Evolutionary conservation across 441 rosid genomes (phyloP), one percentile per base, ranked within the genome.

Genomic region (Eutrema salsugineum): DNA sequence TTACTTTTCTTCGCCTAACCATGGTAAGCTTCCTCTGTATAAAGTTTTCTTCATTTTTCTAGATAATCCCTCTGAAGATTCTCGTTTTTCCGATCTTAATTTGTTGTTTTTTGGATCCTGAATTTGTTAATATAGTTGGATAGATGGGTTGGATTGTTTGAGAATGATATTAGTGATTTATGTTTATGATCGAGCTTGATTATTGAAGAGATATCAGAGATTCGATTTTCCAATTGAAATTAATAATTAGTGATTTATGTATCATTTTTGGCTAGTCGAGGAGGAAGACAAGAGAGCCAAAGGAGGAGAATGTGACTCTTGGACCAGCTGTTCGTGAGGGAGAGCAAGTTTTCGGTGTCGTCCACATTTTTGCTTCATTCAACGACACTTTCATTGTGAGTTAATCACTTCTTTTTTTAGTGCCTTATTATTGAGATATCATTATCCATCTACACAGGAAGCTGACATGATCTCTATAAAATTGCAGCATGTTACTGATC

Each of bases 351-450:
- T 86, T 88, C 22, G 93, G 93, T 3, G 93, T 87, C 7, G 92
- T 86, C 30, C 92, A 87, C 75, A 84, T 87, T 22, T 87, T 85
- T 58, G 92, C 92, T 6, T 87, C 90, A 1, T 87, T 87, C 77
- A 87, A 88, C 28, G 93, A 88, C 73, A 88, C 93, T 27, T 88
- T 88, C 79, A 88, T 88, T 46, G 93, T 86, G 51, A 80, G 86
- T 58, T 67, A 57, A 4, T 51, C 1, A 0, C 20, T 1, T 1
- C 8, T 30, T 28, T 11, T 2, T 42, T 14, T n/a, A 33, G 4
- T 17, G 1, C 3, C 1, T 15, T 6, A 44, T 0, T 1, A 14
- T 15, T 3, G 43, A 28, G n/a, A 10, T 24, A 1, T 15, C 12
- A 56, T 24, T 4, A 3, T 4, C 44, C 44, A 8, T 56, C 1